Percentiles rank a stretch among this genome's conserved stretches.
Conservation (phyloP, 148 eudicot species). For the Diospyros lotus region DNA sequence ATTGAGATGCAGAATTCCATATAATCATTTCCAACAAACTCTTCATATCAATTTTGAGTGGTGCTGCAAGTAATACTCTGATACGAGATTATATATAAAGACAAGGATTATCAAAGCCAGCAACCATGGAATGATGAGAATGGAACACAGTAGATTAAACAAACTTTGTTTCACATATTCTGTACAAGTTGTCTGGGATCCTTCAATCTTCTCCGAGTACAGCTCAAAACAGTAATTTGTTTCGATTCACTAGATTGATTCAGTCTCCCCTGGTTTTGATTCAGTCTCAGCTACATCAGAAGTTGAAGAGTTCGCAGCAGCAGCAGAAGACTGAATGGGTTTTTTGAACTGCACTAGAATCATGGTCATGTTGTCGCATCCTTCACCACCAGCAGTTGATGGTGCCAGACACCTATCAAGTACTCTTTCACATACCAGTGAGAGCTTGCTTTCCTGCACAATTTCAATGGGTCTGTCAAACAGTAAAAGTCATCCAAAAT, state of each 20-base stretch:
- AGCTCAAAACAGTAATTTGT: neutral
- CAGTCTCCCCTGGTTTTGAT: slow-evolving; percentile 26
- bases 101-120: no score
- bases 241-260: slow-evolving; percentile 24
- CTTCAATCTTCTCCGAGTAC: slow-evolving; percentile 2
- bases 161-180: no score
- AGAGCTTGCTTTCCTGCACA: slow-evolving; percentile 85
- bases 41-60: no score
- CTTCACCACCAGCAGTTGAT: slow-evolving; percentile 89
- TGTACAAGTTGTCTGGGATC: neutral
- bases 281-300: slow-evolving; percentile 17
- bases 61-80: no score
- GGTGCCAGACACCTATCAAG: slow-evolving; percentile 88
- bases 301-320: slow-evolving; percentile 27
- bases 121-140: no score
- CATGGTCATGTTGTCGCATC: slow-evolving; percentile 99
- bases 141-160: no score
- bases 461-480: neutral
- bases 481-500: no score
- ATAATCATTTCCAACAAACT: no score
- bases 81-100: no score
- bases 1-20: no score
- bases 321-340: slow-evolving; percentile 24
- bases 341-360: slow-evolving; percentile 84
- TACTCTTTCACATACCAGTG: slow-evolving; percentile 75